phyloP scores from a whole-genome alignment of 2,329 filamentous ascomycete species.

The Fusarium avenaceum region DNA sequence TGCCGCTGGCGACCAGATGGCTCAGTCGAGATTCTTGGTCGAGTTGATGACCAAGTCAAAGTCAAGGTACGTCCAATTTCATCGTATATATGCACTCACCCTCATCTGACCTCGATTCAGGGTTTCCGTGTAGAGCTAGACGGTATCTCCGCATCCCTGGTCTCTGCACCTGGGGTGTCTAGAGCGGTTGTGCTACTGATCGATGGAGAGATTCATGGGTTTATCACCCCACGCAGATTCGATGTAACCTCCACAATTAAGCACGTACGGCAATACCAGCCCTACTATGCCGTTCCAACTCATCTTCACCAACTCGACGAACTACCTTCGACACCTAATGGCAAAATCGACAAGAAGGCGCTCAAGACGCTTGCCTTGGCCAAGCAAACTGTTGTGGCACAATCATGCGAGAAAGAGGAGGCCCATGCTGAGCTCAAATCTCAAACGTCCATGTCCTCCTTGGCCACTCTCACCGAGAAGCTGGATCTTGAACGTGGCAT shows the following conservation, averaged over 20 bases:
- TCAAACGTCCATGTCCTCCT: slow-evolving; percentile 52
- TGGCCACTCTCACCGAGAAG: slow-evolving; percentile 49
- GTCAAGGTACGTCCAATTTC: slow-evolving; percentile 60
- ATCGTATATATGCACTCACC: background rate
- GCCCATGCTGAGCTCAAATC: slow-evolving; percentile 49
- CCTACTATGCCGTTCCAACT: slow-evolving; percentile 69
- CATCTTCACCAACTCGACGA: slow-evolving; percentile 58
- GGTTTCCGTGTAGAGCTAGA: slow-evolving; percentile 73
- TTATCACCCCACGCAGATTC: slow-evolving; percentile 58
- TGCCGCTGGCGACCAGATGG: slow-evolving; percentile 68
- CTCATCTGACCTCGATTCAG: slow-evolving; percentile 43
- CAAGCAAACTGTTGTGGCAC: slow-evolving; percentile 10
- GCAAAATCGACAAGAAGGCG: slow-evolving; percentile 67
- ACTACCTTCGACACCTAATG: slow-evolving; percentile 67
- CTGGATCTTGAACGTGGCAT: slow-evolving; percentile 51
- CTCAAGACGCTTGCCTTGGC: slow-evolving; percentile 55
- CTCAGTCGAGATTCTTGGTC: slow-evolving; percentile 67
- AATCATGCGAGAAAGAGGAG: slow-evolving; percentile 18
- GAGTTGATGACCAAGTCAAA: slow-evolving; percentile 73
- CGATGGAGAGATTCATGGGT: slow-evolving; percentile 64
- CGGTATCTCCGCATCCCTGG: slow-evolving; percentile 66
- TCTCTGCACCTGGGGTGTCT: slow-evolving; percentile 60
- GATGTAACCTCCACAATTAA: slow-evolving; percentile 56
- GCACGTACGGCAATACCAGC: slow-evolving; percentile 60
- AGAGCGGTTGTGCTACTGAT: slow-evolving; percentile 64